Evolutionary conservation across 2,329 filamentous ascomycete species (phyloP).

Genomic region (Stachybotrys echinatus): DNA sequence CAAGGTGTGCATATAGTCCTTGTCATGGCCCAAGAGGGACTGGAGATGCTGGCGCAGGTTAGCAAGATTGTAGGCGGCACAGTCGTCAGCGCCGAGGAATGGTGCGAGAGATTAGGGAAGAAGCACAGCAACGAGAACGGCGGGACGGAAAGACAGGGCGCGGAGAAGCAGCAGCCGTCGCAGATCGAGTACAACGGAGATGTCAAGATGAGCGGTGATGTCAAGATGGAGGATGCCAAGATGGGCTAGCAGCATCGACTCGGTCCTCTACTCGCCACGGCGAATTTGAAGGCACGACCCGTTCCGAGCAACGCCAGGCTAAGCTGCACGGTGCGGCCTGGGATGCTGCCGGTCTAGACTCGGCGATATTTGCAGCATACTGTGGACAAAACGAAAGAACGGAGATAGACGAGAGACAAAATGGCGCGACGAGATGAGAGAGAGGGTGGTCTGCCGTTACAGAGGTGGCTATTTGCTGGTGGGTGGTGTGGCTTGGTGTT

Average conservation of each 20-base stretch:
- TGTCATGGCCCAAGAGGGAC: constrained; percentile 79
- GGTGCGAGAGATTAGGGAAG: constrained; percentile 73
- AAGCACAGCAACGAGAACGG: constrained; percentile 10
- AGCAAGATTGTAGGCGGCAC: constrained; percentile 84
- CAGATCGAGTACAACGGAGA: constrained; percentile 19
- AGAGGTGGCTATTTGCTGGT: too few species aligned
- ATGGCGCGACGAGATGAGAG: too few species aligned
- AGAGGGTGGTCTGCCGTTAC: too few species aligned
- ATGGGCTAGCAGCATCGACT: not conserved
- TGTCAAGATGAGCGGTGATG: constrained; percentile 20
- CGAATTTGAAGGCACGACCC: too few species aligned
- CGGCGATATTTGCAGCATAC: too few species aligned
- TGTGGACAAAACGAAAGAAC: too few species aligned
- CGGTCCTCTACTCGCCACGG: too few species aligned
- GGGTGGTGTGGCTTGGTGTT: too few species aligned
- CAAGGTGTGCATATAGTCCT: constrained; percentile 72
- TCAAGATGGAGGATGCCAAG: not conserved
- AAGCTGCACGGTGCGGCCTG: too few species aligned
- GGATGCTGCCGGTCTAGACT: too few species aligned
- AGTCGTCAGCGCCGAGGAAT: constrained; percentile 83
- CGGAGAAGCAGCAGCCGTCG: constrained; percentile 19
- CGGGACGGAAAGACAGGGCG: constrained; percentile 15
- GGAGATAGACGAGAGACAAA: too few species aligned
- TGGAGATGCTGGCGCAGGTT: constrained; percentile 93
- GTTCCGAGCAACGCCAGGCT: too few species aligned